Base-by-base conservation (phyloP, 495 filamentous ascomycete genomes). In the Tuber umbilicatum region DNA sequence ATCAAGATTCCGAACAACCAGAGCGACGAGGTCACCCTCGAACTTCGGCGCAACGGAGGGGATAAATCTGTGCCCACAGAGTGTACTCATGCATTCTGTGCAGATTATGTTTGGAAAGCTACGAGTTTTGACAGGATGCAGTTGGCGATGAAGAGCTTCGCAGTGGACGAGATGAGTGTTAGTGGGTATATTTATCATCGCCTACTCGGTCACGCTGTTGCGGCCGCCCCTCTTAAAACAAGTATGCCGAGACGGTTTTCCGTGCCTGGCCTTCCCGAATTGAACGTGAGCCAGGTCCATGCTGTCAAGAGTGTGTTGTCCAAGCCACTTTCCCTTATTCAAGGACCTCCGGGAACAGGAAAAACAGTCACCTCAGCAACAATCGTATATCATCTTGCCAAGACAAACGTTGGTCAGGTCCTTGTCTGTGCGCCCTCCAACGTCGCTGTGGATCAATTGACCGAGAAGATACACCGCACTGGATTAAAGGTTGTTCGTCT, bases 121-220 rank as follows among this genome's bases (percentile, higher is more conserved):
- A 99, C 96, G 1, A 97, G 94, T 0, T 99, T 98, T 81, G 95
- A 99, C 82, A 94, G 95, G 75, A 99, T 99, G 95, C 95, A 99
- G 83, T 89, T 92, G 76, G 95, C 95, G 47, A 98, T 99, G 95
- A 97, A 98, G 87, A 98, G 93, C 0, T 99, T 99, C 82, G 95
- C 95, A 37, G 90, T 99, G 70, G 95, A 99, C 78, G 95, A 99
- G 81, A 92, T 96, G 91, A 97, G 94, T 81, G 94, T 99, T 71
- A 97, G 94, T 37, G 95, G 95, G 68, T 99, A 98, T 85, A 97
- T 99, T 76, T 99, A 97, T 85, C 95, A 99, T 85, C 94, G 94
- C 73, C 88, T 99, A 19, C 89, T 99, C 27, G 95, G 95, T 68
- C 94, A 99, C 79, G 95, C 97, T 82, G 96, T 98, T 70, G 93